Conservation (phyloP, 495 filamentous ascomycete species). For the Aspergillus taichungensis region DNA sequence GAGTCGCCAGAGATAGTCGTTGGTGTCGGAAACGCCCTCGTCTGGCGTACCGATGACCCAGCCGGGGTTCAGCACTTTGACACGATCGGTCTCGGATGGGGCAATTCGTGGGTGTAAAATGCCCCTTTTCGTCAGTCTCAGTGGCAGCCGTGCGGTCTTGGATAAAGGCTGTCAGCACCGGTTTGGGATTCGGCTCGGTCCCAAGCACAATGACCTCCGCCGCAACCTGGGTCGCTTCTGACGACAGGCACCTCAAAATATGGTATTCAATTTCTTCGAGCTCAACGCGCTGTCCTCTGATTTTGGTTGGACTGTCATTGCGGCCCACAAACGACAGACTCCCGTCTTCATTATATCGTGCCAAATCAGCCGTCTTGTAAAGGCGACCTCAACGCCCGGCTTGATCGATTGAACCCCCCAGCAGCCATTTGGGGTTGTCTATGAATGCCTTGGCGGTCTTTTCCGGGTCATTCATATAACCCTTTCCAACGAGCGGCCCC, state of each 20-base stretch:
- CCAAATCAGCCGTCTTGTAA: conserved; percentile 29
- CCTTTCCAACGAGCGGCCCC: too few relatives aligned
- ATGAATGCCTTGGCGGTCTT: conserved; percentile 32
- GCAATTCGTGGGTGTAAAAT: too few relatives aligned
- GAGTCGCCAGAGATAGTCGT: conserved; percentile 31
- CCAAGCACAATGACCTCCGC: neutral
- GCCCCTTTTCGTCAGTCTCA: neutral
- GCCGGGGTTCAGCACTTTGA: conserved; percentile 26
- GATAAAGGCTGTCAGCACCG: conserved; percentile 1
- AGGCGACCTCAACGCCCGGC: conserved; percentile 9
- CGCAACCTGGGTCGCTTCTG: conserved; percentile 5
- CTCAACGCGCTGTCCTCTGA: conserved; percentile 37
- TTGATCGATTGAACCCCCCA: neutral
- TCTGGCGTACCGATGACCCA: conserved; percentile 20
- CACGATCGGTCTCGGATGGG: neutral
- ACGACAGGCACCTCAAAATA: neutral
- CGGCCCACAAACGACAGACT: conserved; percentile 19
- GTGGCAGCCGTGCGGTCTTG: conserved; percentile 3
- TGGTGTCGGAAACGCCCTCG: conserved; percentile 19
- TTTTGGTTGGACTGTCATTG: conserved; percentile 33
- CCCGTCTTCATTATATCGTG: conserved; percentile 15
- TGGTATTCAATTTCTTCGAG: conserved; percentile 31
- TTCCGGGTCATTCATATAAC: conserved; percentile 5
- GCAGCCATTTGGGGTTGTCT: conserved; percentile 28
- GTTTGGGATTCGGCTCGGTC: conserved; percentile 1